Percentiles rank a stretch among this genome's conserved stretches.
Evolutionary conservation across 2,329 filamentous ascomycete species (phyloP).

Genomic region (Fusarium austroafricanum): DNA sequence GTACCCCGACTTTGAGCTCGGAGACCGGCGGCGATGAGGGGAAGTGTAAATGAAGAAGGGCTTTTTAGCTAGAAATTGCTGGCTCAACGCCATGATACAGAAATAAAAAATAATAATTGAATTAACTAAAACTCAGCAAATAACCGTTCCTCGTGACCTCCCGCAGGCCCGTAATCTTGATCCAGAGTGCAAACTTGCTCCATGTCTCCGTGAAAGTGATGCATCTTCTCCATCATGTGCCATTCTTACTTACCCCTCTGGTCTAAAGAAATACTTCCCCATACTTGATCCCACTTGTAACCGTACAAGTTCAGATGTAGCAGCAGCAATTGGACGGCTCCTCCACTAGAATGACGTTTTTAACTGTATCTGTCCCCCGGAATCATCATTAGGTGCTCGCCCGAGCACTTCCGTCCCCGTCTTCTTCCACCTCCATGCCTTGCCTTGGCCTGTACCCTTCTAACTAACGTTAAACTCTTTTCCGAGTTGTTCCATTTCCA

Average conservation of each 20-base stretch:
- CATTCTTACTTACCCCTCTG: conserved; percentile 3
- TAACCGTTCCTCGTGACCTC: not conserved
- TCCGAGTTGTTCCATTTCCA: conserved; percentile 27
- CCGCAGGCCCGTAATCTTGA: conserved; percentile 12
- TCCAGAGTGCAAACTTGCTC: conserved; percentile 15
- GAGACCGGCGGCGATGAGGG: conserved; percentile 40
- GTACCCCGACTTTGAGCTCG: conserved; percentile 40
- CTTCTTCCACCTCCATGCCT: conserved; percentile 14
- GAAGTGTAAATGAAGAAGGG: conserved; percentile 5
- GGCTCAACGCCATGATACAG: conserved; percentile 10
- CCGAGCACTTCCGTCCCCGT: conserved; percentile 37
- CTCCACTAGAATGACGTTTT: conserved; percentile 41
- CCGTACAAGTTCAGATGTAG: conserved; percentile 12
- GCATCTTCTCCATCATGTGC: conserved; percentile 37
- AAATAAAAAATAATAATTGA: not conserved
- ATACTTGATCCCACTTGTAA: conserved; percentile 40
- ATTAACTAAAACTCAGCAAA: not conserved
- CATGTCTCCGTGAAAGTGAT: conserved; percentile 24
- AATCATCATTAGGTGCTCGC: conserved; percentile 35
- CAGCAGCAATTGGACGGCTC: conserved; percentile 18
- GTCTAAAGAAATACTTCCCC: conserved; percentile 27
- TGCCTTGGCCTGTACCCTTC: not conserved
- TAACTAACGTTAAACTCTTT: not conserved
- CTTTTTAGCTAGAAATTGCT: not conserved
- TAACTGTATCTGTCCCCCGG: conserved; percentile 10